phyloP scores from a whole-genome alignment of 305 asterid genomes.

The Plantago lanceolata region DNA sequence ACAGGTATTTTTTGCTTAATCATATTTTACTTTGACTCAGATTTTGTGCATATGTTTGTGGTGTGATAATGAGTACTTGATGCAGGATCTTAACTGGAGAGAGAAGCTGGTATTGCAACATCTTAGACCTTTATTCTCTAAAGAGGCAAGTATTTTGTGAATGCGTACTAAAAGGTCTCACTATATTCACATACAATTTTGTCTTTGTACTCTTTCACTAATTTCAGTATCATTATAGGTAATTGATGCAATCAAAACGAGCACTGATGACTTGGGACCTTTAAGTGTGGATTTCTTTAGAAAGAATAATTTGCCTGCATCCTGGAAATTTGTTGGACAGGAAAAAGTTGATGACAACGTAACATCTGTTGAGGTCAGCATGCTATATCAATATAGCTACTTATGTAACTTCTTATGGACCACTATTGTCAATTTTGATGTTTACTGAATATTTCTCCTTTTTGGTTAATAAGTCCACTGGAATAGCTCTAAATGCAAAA shows the following conservation, averaged over 20 bases:
- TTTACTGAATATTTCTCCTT: slow-evolving; percentile 29
- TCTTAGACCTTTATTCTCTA: slow-evolving; percentile 66
- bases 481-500: slow-evolving; percentile 34
- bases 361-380: slow-evolving; percentile 52
- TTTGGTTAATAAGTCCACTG: slow-evolving; percentile 35
- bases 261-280: slow-evolving; percentile 73
- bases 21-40: slow-evolving; percentile 16
- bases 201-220: slow-evolving; percentile 16
- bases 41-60: slow-evolving; percentile 17
- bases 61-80: slow-evolving; percentile 19
- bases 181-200: slow-evolving; percentile 3
- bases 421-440: slow-evolving; percentile 16
- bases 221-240: slow-evolving; percentile 46
- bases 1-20: slow-evolving; percentile 49
- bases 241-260: slow-evolving; percentile 64
- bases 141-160: slow-evolving; percentile 48
- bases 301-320: slow-evolving; percentile 64
- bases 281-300: slow-evolving; percentile 61
- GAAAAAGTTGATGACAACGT: slow-evolving; percentile 35
- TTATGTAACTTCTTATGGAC: slow-evolving; percentile 17
- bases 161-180: slow-evolving; percentile 6
- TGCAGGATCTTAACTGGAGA: slow-evolving; percentile 77
- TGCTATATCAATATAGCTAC: slow-evolving; percentile 17
- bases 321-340: slow-evolving; percentile 62
- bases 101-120: slow-evolving; percentile 67